Conservation (phyloP, 2,329 filamentous ascomycete species). For the Ciborinia camelliae region DNA sequence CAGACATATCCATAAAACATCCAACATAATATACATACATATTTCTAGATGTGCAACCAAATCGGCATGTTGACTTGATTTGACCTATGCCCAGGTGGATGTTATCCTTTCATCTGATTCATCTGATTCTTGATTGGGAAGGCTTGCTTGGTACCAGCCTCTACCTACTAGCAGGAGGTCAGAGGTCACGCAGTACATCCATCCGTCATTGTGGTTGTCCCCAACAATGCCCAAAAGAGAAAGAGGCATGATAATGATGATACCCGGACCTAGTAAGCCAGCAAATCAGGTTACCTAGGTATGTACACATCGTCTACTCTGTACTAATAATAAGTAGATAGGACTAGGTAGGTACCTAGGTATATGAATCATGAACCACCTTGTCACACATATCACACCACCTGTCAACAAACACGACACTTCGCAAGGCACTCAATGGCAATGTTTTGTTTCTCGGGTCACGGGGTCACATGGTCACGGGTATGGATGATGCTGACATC, state of each 20-base stretch:
- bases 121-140: no score
- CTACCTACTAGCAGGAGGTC: no score
- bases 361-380: no score
- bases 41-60: background rate
- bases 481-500: background rate
- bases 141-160: no score
- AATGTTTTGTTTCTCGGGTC: conserved; percentile 10
- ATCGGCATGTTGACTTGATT: background rate
- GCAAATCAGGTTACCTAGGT: background rate
- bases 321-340: no score
- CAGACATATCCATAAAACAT: background rate
- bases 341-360: no score
- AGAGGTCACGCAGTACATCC: no score
- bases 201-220: background rate
- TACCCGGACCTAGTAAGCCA: background rate
- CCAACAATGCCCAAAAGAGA: no score
- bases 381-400: no score
- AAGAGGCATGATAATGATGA: background rate
- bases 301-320: no score
- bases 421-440: background rate
- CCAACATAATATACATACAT: background rate
- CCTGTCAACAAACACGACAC: background rate
- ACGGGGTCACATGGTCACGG: no score
- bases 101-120: background rate
- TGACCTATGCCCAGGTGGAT: no score